phyloP scores from a whole-genome alignment of 2,329 filamentous ascomycete species.

The Sclerotinia subarctica region DNA sequence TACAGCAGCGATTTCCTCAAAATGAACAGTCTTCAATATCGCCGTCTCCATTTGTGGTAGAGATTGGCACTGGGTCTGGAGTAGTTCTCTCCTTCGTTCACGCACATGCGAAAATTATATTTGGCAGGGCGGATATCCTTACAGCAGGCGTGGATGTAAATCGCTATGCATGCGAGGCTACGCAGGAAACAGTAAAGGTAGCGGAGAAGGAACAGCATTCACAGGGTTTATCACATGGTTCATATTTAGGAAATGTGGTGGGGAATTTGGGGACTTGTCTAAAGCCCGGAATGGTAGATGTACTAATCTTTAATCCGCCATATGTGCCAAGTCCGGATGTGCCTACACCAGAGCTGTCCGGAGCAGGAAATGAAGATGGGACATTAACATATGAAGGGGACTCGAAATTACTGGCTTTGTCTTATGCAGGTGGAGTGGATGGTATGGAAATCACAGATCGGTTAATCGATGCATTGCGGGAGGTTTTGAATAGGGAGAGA shows the following conservation, averaged over 20 bases:
- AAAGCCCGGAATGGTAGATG: constrained; percentile 61
- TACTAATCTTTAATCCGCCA: constrained; percentile 94
- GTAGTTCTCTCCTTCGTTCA: constrained; percentile 87
- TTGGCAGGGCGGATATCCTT: constrained; percentile 68
- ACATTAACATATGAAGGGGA: constrained; percentile 66
- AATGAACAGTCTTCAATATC: constrained; percentile 27
- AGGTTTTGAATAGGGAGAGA: constrained; percentile 55
- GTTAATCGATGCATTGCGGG: constrained; percentile 67
- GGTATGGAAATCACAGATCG: constrained; percentile 93
- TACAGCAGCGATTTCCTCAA: constrained; percentile 26
- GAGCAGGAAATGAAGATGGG: constrained; percentile 32
- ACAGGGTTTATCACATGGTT: constrained; percentile 41
- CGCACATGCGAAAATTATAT: constrained; percentile 68
- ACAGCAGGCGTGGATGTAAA: constrained; percentile 83
- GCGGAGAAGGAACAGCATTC: constrained; percentile 44
- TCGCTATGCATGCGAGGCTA: constrained; percentile 74
- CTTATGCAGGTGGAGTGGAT: constrained; percentile 83
- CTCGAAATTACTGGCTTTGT: constrained; percentile 76
- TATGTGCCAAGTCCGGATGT: constrained; percentile 81
- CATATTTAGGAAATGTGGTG: constrained; percentile 64
- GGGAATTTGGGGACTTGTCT: constrained; percentile 68
- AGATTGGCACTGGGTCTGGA: constrained; percentile 88
- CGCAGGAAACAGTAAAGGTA: constrained; percentile 60
- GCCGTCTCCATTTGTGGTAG: constrained; percentile 65
- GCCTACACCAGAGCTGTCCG: constrained; percentile 54